phyloP scores from a whole-genome alignment of 176 grass and related monocot genomes.

The Zoysia pacifica region DNA sequence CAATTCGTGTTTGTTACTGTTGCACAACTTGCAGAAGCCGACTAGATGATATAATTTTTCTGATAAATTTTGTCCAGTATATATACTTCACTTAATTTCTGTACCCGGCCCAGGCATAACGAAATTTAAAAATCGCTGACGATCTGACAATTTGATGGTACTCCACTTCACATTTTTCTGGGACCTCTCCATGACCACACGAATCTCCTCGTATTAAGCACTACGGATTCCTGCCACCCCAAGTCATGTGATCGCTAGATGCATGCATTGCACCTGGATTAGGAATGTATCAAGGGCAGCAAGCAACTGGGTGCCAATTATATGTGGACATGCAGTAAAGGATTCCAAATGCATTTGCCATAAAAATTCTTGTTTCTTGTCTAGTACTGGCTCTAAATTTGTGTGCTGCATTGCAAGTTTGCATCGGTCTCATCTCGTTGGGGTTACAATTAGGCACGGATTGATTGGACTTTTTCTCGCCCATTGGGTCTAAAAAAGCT shows the following conservation, averaged over 20 bases:
- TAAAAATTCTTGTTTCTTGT: background rate
- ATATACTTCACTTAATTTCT: background rate
- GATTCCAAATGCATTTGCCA: slow-evolving; percentile 23
- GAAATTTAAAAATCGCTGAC: background rate
- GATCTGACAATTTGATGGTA: background rate
- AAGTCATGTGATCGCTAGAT: slow-evolving; percentile 20
- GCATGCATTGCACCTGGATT: slow-evolving; percentile 24
- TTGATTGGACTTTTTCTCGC: background rate
- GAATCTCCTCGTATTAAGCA: slow-evolving; percentile 8
- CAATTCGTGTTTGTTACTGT: too few relatives aligned
- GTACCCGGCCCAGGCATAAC: background rate
- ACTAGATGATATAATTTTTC: background rate
- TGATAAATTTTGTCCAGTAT: background rate
- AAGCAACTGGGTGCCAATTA: background rate
- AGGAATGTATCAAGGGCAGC: background rate
- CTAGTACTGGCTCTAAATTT: slow-evolving; percentile 26
- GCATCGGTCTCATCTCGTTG: slow-evolving; percentile 10
- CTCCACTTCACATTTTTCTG: slow-evolving; percentile 7
- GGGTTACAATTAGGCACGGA: background rate
- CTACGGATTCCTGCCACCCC: slow-evolving; percentile 13
- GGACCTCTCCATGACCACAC: background rate
- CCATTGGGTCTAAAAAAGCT: background rate
- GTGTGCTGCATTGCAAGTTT: slow-evolving; percentile 35
- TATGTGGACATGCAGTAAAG: background rate
- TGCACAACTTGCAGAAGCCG: background rate